Conservation (phyloP, 495 filamentous ascomycete species). For the Aspergillus carlsbadensis region DNA sequence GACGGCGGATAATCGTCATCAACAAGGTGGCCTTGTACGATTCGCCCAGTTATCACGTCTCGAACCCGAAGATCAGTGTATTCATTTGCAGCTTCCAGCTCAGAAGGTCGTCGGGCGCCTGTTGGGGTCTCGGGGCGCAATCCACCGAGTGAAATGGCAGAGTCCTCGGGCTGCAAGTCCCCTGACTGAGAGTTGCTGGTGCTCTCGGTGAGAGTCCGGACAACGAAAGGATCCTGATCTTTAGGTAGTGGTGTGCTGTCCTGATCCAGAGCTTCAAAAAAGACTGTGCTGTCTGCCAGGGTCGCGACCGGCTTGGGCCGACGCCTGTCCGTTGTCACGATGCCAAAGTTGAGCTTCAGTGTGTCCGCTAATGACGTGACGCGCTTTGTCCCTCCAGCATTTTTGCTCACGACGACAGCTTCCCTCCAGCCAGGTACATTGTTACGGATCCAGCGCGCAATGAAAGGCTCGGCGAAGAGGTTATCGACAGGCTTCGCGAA, state of each 20-base stretch:
- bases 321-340: conserved; percentile 90
- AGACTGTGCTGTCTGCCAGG: conserved; percentile 65
- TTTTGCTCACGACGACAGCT: conserved; percentile 96
- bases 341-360: conserved; percentile 93
- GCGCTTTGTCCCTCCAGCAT: conserved; percentile 92
- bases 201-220: conserved; percentile 27
- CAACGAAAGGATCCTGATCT: conserved; percentile 32
- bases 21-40: conserved; percentile 96
- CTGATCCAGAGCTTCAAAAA: conserved; percentile 47
- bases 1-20: conserved; percentile 89
- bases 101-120: conserved; percentile 39
- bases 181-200: conserved; percentile 17
- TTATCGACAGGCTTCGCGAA: conserved; percentile 98
- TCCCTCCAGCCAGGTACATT: conserved; percentile 86
- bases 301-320: conserved; percentile 53
- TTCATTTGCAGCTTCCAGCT: conserved; percentile 56
- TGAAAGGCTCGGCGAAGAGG: conserved; percentile 91
- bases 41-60: conserved; percentile 86
- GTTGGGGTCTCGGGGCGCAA: conserved; percentile 38
- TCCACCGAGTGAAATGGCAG: conserved; percentile 8
- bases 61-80: conserved; percentile 84
- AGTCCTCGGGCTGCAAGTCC: conserved; percentile 10
- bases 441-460: conserved; percentile 91
- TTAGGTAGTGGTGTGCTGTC: conserved; percentile 24
- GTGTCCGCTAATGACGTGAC: conserved; percentile 97